Evolutionary conservation across 225 moss, liverwort and hornwort species (phyloP), one percentile per base, ranked within the genome.

Genomic region (Lunularia cruciata): DNA sequence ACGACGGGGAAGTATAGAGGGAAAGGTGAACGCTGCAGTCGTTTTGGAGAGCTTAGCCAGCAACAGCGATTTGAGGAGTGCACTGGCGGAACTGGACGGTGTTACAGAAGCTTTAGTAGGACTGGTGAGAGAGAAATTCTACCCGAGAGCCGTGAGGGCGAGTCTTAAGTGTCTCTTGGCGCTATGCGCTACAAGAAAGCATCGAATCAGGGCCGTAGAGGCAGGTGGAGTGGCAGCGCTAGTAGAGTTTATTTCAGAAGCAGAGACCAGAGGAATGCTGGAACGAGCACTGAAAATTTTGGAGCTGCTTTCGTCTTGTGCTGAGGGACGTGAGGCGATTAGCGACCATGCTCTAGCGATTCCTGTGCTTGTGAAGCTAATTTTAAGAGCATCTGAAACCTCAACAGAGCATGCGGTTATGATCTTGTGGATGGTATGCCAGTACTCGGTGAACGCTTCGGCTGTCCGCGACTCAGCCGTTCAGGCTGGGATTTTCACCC

Each of bases 251-350:
- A 53, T 95, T 0, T 83, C 89, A 0, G 72, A 77, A 11, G 68
- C 80, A 0, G 85, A 83, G 12, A 45, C 76, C 0, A 57, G 67
- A n/a, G 83, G 83, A 0, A 72, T 79, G 70, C 40, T 81, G 32
- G 92, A 92, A 67, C 76, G 80, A 13, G 75, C 88, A 0, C 81
- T 84, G 47, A 88, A 86, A 14, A 67, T 86, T 25, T 64, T 95
- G 58, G 95, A 92, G 74, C 63, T 87, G 0, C 73, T 90, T 19
- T 85, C 92, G 5, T 76, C 81, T 30, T 95, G 86, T 38, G 87
- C 92, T 0, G 90, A 95, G 57, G 95, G 95, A 0, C 85, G 95
- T 8, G 95, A 90, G 46, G 86, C 85, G 1, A 92, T 95, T 18
- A 73, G 83, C 3, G 85, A 79, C 4, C 92, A 90, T 26, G 85